phyloP scores from a whole-genome alignment of 1,284 basidiomycete species.

The Fomitiporia mediterranea region DNA sequence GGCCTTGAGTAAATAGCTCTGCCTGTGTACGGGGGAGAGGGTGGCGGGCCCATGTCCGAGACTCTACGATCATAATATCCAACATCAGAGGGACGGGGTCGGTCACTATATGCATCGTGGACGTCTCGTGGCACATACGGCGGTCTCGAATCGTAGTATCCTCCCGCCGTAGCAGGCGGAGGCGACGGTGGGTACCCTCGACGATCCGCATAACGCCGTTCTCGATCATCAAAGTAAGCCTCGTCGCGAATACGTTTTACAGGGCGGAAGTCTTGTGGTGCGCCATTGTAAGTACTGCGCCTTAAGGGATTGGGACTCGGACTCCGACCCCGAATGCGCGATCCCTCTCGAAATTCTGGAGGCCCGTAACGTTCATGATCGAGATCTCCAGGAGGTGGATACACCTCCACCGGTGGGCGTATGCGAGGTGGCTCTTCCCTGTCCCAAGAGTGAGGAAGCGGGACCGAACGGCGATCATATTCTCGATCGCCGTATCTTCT shows the following conservation, averaged over 20 bases:
- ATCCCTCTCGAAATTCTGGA: constrained; percentile 8
- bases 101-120: constrained; percentile 4
- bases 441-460: constrained; percentile 19
- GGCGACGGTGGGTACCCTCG: constrained; percentile 1
- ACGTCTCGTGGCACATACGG: constrained; percentile 5
- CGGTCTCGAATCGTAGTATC: constrained; percentile 6
- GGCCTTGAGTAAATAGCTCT: constrained; percentile 18
- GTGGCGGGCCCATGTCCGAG: constrained; percentile 11
- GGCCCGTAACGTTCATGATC: constrained; percentile 16
- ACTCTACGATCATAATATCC: constrained; percentile 16
- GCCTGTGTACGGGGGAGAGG: constrained; percentile 9
- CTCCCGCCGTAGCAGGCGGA: constrained; percentile 8
- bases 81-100: background rate
- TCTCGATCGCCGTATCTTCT: constrained; percentile 9
- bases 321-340: constrained; percentile 14
- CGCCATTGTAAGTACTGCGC: background rate
- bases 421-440: constrained; percentile 8
- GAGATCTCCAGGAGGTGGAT: constrained; percentile 7
- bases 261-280: constrained; percentile 11
- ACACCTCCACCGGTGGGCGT: constrained; percentile 12
- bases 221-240: constrained; percentile 13
- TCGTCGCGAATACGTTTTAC: constrained; percentile 18
- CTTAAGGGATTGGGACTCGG: constrained; percentile 15
- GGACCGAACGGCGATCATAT: constrained; percentile 8
- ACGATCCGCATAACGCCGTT: constrained; percentile 8